Evolutionary conservation across 2,329 filamentous ascomycete species (phyloP).

Genomic region (Zasmidium cellare): DNA sequence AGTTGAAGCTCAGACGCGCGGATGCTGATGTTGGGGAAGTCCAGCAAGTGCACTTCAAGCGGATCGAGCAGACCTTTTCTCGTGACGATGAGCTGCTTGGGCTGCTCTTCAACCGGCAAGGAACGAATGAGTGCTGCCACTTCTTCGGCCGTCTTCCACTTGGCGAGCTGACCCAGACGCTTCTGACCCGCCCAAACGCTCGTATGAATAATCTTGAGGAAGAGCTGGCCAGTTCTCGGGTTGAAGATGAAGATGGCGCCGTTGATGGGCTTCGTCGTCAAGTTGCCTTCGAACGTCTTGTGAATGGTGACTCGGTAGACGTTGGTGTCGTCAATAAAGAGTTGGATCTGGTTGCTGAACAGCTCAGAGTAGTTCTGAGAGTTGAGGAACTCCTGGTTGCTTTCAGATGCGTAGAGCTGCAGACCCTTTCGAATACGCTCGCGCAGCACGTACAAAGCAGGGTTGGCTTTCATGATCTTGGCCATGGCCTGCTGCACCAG

Average conservation of each 20-base stretch:
- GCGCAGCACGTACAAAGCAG: conserved; percentile 89
- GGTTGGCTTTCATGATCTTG: conserved; percentile 99
- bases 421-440: conserved; percentile 98
- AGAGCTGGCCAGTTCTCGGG: conserved; percentile 93
- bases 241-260: conserved; percentile 99
- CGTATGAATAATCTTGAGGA: conserved; percentile 99
- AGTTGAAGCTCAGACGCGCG: conserved; percentile 94
- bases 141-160: conserved; percentile 99
- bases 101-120: conserved; percentile 94
- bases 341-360: conserved; percentile 97
- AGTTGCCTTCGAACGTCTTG: conserved; percentile 98
- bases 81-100: conserved; percentile 97
- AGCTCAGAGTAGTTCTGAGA: conserved; percentile 99
- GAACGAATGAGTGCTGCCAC: conserved; percentile 95
- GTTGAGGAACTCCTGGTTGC: conserved; percentile 98
- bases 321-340: conserved; percentile 99
- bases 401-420: conserved; percentile 96
- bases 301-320: conserved; percentile 99
- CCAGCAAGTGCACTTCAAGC: conserved; percentile 92
- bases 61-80: conserved; percentile 96
- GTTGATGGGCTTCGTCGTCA: conserved; percentile 99
- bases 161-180: conserved; percentile 94
- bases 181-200: conserved; percentile 99
- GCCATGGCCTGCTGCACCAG: conserved; percentile 98
- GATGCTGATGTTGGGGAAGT: conserved; percentile 99